A percentile compares a stretch with the other conserved stretches of the same genome.
Evolutionary conservation across 768 basidiomycete species (phyloP).

Genomic region (Phylloporus arenicola): DNA sequence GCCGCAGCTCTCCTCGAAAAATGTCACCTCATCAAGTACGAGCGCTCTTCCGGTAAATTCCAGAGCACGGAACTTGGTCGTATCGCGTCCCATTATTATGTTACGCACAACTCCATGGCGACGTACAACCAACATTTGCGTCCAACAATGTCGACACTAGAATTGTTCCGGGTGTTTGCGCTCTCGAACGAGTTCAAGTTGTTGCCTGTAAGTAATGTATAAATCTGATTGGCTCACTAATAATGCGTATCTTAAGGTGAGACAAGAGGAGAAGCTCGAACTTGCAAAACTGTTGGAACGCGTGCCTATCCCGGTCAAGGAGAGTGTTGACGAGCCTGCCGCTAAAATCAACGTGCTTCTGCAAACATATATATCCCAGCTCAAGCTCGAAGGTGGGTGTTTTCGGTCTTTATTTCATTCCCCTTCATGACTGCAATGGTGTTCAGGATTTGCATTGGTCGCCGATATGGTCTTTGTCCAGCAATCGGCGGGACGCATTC

Average conservation of each 20-base stretch:
- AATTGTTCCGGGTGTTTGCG: slow-evolving; percentile 93
- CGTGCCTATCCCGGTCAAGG: slow-evolving; percentile 96
- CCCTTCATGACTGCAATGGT: background rate
- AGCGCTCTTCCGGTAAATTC: slow-evolving; percentile 81
- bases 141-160: slow-evolving; percentile 80
- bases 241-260: slow-evolving; percentile 38
- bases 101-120: slow-evolving; percentile 93
- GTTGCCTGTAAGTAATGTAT: slow-evolving; percentile 52
- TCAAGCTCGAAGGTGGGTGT: slow-evolving; percentile 76
- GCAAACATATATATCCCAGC: slow-evolving; percentile 89
- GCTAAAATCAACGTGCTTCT: slow-evolving; percentile 96
- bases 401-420: background rate
- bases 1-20: slow-evolving; percentile 93
- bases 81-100: slow-evolving; percentile 94
- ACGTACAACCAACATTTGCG: slow-evolving; percentile 92
- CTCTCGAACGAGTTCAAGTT: slow-evolving; percentile 94
- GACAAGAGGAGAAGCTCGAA: slow-evolving; percentile 83
- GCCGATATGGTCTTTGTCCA: slow-evolving; percentile 96
- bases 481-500: slow-evolving; percentile 94
- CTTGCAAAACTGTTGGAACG: slow-evolving; percentile 85
- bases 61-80: slow-evolving; percentile 90
- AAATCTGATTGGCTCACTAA: slow-evolving; percentile 1
- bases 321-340: slow-evolving; percentile 91
- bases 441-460: slow-evolving; percentile 70
- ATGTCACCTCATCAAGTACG: slow-evolving; percentile 91